Conservation (phyloP, 345 rosid species). For the Populus simonii region DNA sequence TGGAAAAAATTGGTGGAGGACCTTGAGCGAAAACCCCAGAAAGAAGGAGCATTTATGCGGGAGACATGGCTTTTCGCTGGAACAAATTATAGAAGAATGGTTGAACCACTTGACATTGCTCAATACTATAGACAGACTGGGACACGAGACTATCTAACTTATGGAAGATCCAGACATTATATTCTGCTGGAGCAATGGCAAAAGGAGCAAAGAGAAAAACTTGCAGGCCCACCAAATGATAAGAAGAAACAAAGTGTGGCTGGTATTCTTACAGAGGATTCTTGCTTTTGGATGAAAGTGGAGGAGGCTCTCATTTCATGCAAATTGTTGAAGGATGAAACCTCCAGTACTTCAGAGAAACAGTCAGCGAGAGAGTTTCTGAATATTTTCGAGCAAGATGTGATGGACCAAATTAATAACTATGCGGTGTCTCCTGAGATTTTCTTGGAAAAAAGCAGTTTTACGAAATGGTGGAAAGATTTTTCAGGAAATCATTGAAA, state of each 20-base stretch:
- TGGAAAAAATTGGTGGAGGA: slow-evolving; percentile 52
- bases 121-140: slow-evolving; percentile 38
- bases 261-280: slow-evolving; percentile 44
- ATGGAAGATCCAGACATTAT: slow-evolving; percentile 51
- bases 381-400: slow-evolving; percentile 36
- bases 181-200: slow-evolving; percentile 52
- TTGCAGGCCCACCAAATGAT: neutral
- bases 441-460: slow-evolving; percentile 54
- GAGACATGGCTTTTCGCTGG: slow-evolving; percentile 42
- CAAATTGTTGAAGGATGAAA: slow-evolving; percentile 12
- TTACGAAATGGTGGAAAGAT: slow-evolving; percentile 66
- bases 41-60: slow-evolving; percentile 26
- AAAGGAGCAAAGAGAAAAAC: slow-evolving; percentile 1
- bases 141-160: slow-evolving; percentile 20
- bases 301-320: slow-evolving; percentile 53
- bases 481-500: slow-evolving; percentile 35
- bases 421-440: slow-evolving; percentile 65
- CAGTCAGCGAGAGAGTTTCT: slow-evolving; percentile 12
- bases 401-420: slow-evolving; percentile 33
- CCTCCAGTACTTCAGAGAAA: slow-evolving; percentile 4
- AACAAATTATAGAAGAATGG: slow-evolving; percentile 55
- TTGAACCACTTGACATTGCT: slow-evolving; percentile 84
- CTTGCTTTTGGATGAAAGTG: slow-evolving; percentile 81
- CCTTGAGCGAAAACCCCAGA: slow-evolving; percentile 51
- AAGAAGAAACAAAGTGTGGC: slow-evolving; percentile 23